Evolutionary conservation across 495 filamentous ascomycete species (phyloP), one percentile per base, ranked within the genome.

Genomic region (Hypoxylon lienhwacheense): DNA sequence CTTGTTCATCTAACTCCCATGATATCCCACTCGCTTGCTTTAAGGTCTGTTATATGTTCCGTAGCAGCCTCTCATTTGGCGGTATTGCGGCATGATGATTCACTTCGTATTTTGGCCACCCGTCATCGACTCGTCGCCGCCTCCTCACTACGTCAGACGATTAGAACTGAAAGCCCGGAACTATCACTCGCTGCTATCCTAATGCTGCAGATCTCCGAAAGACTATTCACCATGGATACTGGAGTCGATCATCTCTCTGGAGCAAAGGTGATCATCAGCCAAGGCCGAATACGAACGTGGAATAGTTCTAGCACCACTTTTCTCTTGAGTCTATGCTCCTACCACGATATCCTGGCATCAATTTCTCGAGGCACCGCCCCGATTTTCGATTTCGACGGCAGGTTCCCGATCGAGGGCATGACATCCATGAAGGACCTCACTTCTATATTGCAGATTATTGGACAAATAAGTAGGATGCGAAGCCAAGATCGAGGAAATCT

Each of bases 1-100:
- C 59, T 66, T 29, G 34, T 63, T 14, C 56, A 66, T 16, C 45
- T 68, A 29, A 68, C 55, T 5, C 65, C 65, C 11, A 65, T 66
- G 43, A 54, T 66, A 26, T 14, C 55, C 6, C 43, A 61, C 35
- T 68, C 65, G 14, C 31, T 44, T 12, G 53, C 63, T 1, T 63
- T 66, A 8, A 48, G 59, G 15, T 61, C 63, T 28, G 59, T 60
- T 11, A n/a, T 68, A 7, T 64, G 56, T 28, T 55, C 48, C 16
- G 66, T 67, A 51, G 65, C 65, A 7, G 65, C 65, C 2, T 52
- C 48, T 17, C 65, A 66, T 31, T 51, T 68, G n/a, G 60, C 59
- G 3, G 47, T 64, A 21, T 28, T 66, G 16, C 52, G 47, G 20
- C 22, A 53, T 8, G 63, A 68, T 2, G 22, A 55, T 31, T 63